Percentiles rank a stretch among this genome's conserved stretches.
Evolutionary conservation across 2,329 filamentous ascomycete species (phyloP).

Genomic region (Pseudogymnoascus sp.): DNA sequence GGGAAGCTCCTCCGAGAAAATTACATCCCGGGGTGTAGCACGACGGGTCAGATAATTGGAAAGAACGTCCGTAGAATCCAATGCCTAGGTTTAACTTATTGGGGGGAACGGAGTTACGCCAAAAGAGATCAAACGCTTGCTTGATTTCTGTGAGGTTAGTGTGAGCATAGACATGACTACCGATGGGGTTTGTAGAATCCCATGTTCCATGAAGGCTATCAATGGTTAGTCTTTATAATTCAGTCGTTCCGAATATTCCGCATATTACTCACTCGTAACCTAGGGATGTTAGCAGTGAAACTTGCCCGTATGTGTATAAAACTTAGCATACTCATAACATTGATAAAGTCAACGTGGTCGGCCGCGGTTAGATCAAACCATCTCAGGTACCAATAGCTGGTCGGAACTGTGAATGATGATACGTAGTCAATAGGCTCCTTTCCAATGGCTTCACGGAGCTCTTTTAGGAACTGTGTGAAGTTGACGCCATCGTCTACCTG

Average conservation of each 20-base stretch:
- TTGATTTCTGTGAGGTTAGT: constrained; percentile 15
- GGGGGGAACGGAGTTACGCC: constrained; percentile 12
- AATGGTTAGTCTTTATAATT: background rate
- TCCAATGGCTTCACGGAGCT: background rate
- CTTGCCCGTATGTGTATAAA: background rate
- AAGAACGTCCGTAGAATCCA: constrained; percentile 14
- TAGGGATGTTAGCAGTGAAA: background rate
- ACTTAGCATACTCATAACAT: background rate
- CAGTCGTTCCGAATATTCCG: background rate
- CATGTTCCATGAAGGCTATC: constrained; percentile 12
- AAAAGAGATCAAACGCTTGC: constrained; percentile 13
- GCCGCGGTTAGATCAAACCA: constrained; percentile 6
- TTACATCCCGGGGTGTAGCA: constrained; percentile 10
- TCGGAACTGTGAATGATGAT: background rate
- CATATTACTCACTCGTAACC: background rate
- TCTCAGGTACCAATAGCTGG: constrained; percentile 1
- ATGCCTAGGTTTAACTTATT: constrained; percentile 12
- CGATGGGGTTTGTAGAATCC: constrained; percentile 10
- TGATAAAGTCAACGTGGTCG: constrained; percentile 6
- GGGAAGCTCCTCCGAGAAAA: constrained; percentile 12
- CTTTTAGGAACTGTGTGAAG: background rate
- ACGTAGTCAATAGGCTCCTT: background rate
- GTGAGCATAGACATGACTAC: constrained; percentile 9
- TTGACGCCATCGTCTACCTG: background rate
- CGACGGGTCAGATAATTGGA: constrained; percentile 10